Evolutionary conservation across 106 monocot genomes (phyloP).

Genomic region (Dendrobium huoshanense): DNA sequence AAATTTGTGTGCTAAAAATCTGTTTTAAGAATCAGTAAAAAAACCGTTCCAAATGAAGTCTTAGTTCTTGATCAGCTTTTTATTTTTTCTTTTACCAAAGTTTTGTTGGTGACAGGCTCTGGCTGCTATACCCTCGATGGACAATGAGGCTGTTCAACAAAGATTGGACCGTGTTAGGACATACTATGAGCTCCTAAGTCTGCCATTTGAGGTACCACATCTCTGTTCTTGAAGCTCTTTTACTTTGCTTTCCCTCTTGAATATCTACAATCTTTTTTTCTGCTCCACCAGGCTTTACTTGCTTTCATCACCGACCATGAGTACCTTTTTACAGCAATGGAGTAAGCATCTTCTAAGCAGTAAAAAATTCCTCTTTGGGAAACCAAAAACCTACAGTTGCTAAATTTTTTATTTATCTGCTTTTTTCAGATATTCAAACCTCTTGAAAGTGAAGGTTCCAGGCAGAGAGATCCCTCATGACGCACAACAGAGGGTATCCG

Average conservation of each 20-base stretch:
- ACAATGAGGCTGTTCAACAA: slow-evolving; percentile 80
- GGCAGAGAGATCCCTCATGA: slow-evolving; percentile 80
- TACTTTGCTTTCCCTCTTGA: not conserved
- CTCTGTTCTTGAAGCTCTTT: not conserved
- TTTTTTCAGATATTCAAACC: slow-evolving; percentile 54
- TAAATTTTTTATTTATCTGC: not conserved
- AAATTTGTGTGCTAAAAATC: no score
- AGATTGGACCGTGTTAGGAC: slow-evolving; percentile 87
- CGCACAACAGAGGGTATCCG: slow-evolving; percentile 51
- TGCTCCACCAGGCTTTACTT: slow-evolving; percentile 60
- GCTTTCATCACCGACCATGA: slow-evolving; percentile 84
- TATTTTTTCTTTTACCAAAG: not conserved
- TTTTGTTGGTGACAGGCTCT: slow-evolving; percentile 48
- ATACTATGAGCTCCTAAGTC: slow-evolving; percentile 87
- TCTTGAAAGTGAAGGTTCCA: slow-evolving; percentile 69
- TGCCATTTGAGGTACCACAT: slow-evolving; percentile 72
- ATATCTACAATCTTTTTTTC: not conserved
- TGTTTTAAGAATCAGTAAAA: no score
- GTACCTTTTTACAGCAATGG: slow-evolving; percentile 54
- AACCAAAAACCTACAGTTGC: not conserved
- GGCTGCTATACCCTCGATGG: slow-evolving; percentile 84
- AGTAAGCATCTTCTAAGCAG: slow-evolving; percentile 41
- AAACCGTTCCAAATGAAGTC: no score
- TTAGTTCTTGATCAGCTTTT: not conserved
- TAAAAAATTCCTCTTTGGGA: not conserved